Evolutionary conservation across 768 basidiomycete genomes (phyloP).

Genomic region (Agaricus subrufescens): DNA sequence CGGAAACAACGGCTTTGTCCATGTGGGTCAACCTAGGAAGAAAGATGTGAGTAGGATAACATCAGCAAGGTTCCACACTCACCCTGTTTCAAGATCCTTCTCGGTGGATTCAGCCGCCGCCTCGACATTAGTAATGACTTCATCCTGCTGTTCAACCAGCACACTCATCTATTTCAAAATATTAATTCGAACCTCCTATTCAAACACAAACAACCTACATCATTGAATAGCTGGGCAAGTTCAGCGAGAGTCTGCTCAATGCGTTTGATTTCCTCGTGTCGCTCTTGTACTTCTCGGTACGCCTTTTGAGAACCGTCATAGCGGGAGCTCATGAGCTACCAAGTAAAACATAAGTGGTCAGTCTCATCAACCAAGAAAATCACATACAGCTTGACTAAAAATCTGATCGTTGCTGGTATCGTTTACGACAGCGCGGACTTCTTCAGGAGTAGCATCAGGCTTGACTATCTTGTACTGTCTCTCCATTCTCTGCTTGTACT

Average conservation of each 20-base stretch:
- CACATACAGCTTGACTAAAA: constrained; percentile 79
- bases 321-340: constrained; percentile 79
- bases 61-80: constrained; percentile 19
- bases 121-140: constrained; percentile 80
- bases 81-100: constrained; percentile 86
- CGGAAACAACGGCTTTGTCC: constrained; percentile 81
- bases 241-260: constrained; percentile 93
- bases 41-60: not conserved
- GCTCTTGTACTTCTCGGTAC: constrained; percentile 94
- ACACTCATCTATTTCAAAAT: constrained; percentile 71
- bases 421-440: constrained; percentile 82
- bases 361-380: not conserved
- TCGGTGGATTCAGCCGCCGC: constrained; percentile 68
- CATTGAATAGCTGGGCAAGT: constrained; percentile 93
- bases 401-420: constrained; percentile 80
- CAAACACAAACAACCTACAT: constrained; percentile 44
- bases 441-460: constrained; percentile 88
- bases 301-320: constrained; percentile 86
- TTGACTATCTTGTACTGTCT: constrained; percentile 92
- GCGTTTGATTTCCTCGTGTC: constrained; percentile 92
- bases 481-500: constrained; percentile 79
- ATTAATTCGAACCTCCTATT: not conserved
- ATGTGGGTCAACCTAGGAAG: constrained; percentile 71
- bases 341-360: not conserved
- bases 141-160: constrained; percentile 92